Evolutionary conservation across 352 stramenopile species (phyloP), one percentile per base, ranked within the genome.

Genomic region (Phytophthora sp.): DNA sequence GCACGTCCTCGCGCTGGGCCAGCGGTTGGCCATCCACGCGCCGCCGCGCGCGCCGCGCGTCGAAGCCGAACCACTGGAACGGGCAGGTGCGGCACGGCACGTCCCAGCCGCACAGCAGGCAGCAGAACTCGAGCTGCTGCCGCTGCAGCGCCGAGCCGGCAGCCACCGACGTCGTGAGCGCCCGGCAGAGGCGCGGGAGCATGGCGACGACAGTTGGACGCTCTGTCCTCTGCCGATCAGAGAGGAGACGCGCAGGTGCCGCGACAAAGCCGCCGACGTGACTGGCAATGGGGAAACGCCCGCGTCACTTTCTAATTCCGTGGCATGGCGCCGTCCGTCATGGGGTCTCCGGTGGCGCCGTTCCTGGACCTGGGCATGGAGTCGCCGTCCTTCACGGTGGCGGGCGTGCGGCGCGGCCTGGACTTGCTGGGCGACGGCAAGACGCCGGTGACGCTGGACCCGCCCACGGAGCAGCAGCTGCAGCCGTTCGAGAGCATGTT

Each of bases 61-160:
- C 78, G 21, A 89, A 91, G 31, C 73, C 65, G 53, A 65, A 82
- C 82, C 82, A 91, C 51, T 88, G 70, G 69, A 91, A 86, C 2
- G 82, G 82, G 30, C 82, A 91, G 3, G 82, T 79, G 31, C 56
- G 64, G 61, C 82, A 91, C 15, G 79, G 64, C 41, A 71, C 71
- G 32, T 91, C 79, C 76, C 76, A 91, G 1, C 82, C 82, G 48
- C 79, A 77, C 35, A 91, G 41, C 24, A 91, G 61, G 37, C 82
- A 91, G 62, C 82, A 91, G 64, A 91, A 91, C 61, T 83, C 65
- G 42, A 89, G 74, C 52, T 91, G 76, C 18, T 82, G 74, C 27
- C 72, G 72, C 41, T 76, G 42, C 27, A 90, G 39, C 32, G 74
- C 65, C 15, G 72, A 82, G 48, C 39, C 46, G 8, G 51, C 55